Evolutionary conservation across 1,284 basidiomycete genomes (phyloP), one percentile per base, ranked within the genome.

Genomic region (Sanguinoderma infundibulare): DNA sequence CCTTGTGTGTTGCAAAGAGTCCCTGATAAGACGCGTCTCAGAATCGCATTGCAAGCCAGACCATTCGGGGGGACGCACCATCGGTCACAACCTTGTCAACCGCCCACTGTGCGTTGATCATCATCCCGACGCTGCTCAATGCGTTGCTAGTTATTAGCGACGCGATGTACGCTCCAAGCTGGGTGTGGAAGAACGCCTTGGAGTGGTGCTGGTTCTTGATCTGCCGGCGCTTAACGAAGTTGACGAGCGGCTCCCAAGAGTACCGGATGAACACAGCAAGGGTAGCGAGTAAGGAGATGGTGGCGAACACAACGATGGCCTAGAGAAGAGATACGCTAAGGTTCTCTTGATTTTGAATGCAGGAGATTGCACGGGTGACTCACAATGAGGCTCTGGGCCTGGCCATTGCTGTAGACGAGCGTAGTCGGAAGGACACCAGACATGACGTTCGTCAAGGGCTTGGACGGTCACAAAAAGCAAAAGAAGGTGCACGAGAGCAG

Each of bases 181-280:
- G 88, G 6, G 88, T 89, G 62, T 81, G 80, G 72, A 91, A 89
- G 73, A 91, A 90, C 57, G 85, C 73, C 42, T 81, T 83, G 71
- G 86, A 84, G 51, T 77, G 75, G 46, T 67, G 62, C 49, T 61
- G 57, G 40, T 59, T 61, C 53, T 55, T 51, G 49, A 59, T 3
- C 42, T 55, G 32, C 30, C 67, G 67, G 64, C 68, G 59, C 67
- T 69, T 62, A 57, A 71, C 42, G 55, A 66, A 22, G 49, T 66
- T 56, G 50, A 65, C 71, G 52, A 79, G 50, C 52, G 76, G 78
- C 38, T 84, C 73, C 75, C 78, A 83, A 22, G 76, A 62, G 40
- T 82, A 74, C 62, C 81, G 78, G 42, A 79, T 54, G 61, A 80
- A 63, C 57, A 87, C 80, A 42, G 79, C 77, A 32, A 80, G 68